Conservation (phyloP, 495 filamentous ascomycete genomes). For the Trichodelitschia bisporula region DNA sequence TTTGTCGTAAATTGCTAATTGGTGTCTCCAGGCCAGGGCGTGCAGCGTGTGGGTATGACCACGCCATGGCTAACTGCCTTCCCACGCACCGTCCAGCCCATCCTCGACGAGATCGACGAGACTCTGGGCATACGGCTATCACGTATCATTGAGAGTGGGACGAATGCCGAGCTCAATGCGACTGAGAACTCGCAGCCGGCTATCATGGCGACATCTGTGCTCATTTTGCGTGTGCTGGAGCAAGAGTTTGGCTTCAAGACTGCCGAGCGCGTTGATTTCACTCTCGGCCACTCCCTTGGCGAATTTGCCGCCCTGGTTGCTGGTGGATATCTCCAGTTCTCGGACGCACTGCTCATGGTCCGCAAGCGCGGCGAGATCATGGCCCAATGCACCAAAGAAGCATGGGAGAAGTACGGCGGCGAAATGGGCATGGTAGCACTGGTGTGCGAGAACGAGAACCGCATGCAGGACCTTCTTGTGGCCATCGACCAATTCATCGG, state of each 20-base stretch:
- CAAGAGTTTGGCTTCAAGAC: constrained; percentile 56
- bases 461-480: constrained; percentile 37
- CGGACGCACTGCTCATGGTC: constrained; percentile 56
- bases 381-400: constrained; percentile 44
- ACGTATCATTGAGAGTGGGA: constrained; percentile 55
- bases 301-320: constrained; percentile 84
- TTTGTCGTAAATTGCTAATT: too few relatives aligned
- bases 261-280: constrained; percentile 44
- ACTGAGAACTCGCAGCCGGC: constrained; percentile 85
- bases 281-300: constrained; percentile 81
- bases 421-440: constrained; percentile 82
- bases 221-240: constrained; percentile 78
- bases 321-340: constrained; percentile 48
- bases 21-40: constrained; percentile 52
- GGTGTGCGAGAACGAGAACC: constrained; percentile 49
- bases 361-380: constrained; percentile 63
- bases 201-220: constrained; percentile 79
- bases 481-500: constrained; percentile 64
- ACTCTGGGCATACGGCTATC: constrained; percentile 43
- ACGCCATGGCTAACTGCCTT: constrained; percentile 64
- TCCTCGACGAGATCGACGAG: constrained; percentile 67
- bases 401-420: constrained; percentile 36
- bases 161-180: constrained; percentile 44
- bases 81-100: constrained; percentile 39
- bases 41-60: constrained; percentile 84